These are phyloP conservation scores for Fragaria vesca DNA, from an alignment of 306 rosid species.

Conservation along the genomic window DNA sequence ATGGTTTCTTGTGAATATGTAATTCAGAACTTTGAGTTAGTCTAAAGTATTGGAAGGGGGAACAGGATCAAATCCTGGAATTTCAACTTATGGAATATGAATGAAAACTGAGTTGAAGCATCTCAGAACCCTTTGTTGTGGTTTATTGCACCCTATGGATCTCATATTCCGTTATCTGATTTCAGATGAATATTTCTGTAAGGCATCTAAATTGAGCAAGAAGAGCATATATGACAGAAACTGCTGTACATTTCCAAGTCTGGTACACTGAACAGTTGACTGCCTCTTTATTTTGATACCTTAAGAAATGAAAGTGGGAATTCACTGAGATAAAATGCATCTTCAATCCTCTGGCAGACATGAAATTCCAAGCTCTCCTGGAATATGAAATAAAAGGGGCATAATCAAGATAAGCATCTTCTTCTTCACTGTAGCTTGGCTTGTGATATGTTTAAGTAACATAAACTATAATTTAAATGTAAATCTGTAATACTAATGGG, in stretches of 20 bases:
- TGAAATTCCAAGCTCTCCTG: slow-evolving; percentile 26
- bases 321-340: slow-evolving; percentile 15
- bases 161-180: not conserved
- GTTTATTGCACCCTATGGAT: not conserved
- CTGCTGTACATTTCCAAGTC: not conserved
- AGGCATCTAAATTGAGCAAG: slow-evolving; percentile 14
- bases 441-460: not conserved
- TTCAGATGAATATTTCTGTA: slow-evolving; percentile 18
- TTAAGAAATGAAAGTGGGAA: slow-evolving; percentile 21
- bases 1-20: slow-evolving; percentile 58
- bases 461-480: not conserved
- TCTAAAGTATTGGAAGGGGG: slow-evolving; percentile 34
- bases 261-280: not conserved
- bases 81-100: slow-evolving; percentile 21
- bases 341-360: slow-evolving; percentile 17
- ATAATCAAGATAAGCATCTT: slow-evolving; percentile 24
- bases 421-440: not conserved
- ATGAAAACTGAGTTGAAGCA: slow-evolving; percentile 25
- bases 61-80: slow-evolving; percentile 24
- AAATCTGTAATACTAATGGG: not conserved
- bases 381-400: slow-evolving; percentile 15
- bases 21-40: slow-evolving; percentile 39
- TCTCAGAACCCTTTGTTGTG: slow-evolving; percentile 15
- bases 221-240: not conserved
- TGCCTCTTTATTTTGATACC: slow-evolving; percentile 2